These are phyloP conservation scores for Penicillium chermesinum DNA, from an alignment of 495 filamentous ascomycete genomes.

Conservation along the genomic window DNA sequence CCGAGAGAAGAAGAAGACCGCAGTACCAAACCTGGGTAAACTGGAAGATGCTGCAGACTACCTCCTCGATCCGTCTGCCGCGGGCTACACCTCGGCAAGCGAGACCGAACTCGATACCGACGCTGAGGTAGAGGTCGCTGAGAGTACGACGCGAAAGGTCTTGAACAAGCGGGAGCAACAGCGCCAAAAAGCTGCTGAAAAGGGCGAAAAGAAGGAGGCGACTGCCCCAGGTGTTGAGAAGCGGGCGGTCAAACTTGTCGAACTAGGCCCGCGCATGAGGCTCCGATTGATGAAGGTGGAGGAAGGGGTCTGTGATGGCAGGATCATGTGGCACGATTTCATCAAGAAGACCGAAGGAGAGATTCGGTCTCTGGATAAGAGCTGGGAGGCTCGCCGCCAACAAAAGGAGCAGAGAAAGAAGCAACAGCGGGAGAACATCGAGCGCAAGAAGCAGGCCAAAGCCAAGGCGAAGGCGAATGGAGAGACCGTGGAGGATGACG, in stretches of 20 bases:
- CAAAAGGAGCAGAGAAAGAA: constrained; percentile 78
- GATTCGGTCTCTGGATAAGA: constrained; percentile 66
- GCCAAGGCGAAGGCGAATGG: constrained; percentile 42
- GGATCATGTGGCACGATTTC: constrained; percentile 96
- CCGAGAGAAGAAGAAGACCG: constrained; percentile 57
- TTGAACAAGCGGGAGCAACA: constrained; percentile 60
- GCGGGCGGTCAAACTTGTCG: constrained; percentile 81
- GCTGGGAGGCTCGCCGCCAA: constrained; percentile 70
- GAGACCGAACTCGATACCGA: constrained; percentile 92
- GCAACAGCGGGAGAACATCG: constrained; percentile 79
- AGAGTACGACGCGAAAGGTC: constrained; percentile 63
- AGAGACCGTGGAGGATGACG: constrained; percentile 43
- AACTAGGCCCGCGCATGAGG: constrained; percentile 86
- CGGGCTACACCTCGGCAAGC: constrained; percentile 86
- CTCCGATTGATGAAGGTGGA: constrained; percentile 93
- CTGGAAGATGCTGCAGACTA: constrained; percentile 94
- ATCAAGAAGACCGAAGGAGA: constrained; percentile 78
- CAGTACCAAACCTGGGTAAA: constrained; percentile 82
- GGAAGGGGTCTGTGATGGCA: constrained; percentile 84
- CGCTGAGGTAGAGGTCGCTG: constrained; percentile 88
- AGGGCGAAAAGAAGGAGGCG: constrained; percentile 29
- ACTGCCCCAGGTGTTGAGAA: constrained; percentile 58
- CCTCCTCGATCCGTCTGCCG: constrained; percentile 77
- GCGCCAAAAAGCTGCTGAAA: constrained; percentile 42
- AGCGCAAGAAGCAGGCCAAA: constrained; percentile 69